Percentiles rank a stretch among this genome's conserved stretches.
phyloP scores from a whole-genome alignment of 129 eudicot species.

The Mikania micrantha region DNA sequence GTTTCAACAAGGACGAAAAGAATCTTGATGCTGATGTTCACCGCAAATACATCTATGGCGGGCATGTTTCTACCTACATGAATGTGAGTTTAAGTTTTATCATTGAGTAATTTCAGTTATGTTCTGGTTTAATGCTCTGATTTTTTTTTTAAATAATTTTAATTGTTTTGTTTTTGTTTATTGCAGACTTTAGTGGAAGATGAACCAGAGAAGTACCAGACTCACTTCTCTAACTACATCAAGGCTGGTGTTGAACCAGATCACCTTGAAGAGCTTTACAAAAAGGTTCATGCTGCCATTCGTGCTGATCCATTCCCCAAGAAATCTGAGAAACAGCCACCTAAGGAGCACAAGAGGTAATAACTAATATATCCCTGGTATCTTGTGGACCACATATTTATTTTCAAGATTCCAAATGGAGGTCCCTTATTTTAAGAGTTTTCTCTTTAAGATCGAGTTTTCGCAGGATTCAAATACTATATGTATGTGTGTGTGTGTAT shows the following conservation, averaged over 20 bases:
- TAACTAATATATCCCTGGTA: no score
- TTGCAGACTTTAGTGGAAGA: neutral
- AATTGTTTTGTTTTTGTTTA: neutral
- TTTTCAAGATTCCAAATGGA: no score
- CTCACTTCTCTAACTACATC: neutral
- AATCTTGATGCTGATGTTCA: conserved; percentile 47
- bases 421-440: no score
- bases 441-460: no score
- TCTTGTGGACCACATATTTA: no score
- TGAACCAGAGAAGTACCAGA: conserved; percentile 1
- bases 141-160: neutral
- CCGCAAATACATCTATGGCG: conserved; percentile 3
- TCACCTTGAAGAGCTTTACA: conserved; percentile 3
- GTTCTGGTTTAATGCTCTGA: neutral
- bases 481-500: no score
- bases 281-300: conserved; percentile 3
- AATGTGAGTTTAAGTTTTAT: neutral
- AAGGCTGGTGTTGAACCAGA: conserved; percentile 3
- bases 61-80: conserved; percentile 1
- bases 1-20: conserved; percentile 59
- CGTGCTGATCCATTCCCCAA: neutral
- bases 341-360: neutral
- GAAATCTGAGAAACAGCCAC: neutral
- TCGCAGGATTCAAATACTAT: no score
- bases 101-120: neutral